These are phyloP conservation scores for Alternaria gansuensis DNA, from an alignment of 2,329 filamentous ascomycete species.

Conservation along the genomic window DNA sequence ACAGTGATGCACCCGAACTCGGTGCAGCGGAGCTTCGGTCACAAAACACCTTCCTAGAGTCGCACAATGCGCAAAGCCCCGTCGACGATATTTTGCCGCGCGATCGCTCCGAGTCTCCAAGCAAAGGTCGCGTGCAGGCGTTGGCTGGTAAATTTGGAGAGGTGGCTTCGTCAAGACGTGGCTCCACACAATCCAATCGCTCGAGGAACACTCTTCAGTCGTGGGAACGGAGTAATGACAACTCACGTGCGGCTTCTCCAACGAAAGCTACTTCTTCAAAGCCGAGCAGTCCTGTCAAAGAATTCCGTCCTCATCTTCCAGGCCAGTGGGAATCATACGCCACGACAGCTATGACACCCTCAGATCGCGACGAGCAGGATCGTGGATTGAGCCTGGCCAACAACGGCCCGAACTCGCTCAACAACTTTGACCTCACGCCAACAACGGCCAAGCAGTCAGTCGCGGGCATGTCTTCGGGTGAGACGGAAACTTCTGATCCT, in stretches of 20 bases:
- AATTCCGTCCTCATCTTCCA: conserved; percentile 62
- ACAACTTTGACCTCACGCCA: conserved; percentile 46
- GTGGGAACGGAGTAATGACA: conserved; percentile 52
- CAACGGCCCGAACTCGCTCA: conserved; percentile 28
- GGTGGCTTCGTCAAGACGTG: conserved; percentile 56
- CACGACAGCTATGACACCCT: conserved; percentile 51
- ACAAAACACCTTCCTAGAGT: conserved; percentile 49
- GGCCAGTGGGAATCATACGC: conserved; percentile 64
- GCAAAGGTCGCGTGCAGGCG: conserved; percentile 61
- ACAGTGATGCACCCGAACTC: conserved; percentile 33
- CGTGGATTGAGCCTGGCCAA: conserved; percentile 32
- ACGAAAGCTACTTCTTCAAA: conserved; percentile 41
- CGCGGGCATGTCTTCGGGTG: conserved; percentile 29
- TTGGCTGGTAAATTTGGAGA: conserved; percentile 62
- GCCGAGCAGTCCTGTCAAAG: conserved; percentile 49
- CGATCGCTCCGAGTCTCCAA: conserved; percentile 56
- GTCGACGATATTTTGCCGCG: conserved; percentile 43
- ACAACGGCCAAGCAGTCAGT: conserved; percentile 50
- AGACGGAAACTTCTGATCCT: conserved; percentile 39
- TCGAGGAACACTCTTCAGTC: conserved; percentile 54
- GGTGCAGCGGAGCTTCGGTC: conserved; percentile 46
- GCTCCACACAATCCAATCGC: conserved; percentile 56
- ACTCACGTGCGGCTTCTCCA: conserved; percentile 47
- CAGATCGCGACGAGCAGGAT: conserved; percentile 43
- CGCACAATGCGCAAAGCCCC: conserved; percentile 42